Conservation (phyloP, 1,284 basidiomycete genomes). For the Irpex sp. region DNA sequence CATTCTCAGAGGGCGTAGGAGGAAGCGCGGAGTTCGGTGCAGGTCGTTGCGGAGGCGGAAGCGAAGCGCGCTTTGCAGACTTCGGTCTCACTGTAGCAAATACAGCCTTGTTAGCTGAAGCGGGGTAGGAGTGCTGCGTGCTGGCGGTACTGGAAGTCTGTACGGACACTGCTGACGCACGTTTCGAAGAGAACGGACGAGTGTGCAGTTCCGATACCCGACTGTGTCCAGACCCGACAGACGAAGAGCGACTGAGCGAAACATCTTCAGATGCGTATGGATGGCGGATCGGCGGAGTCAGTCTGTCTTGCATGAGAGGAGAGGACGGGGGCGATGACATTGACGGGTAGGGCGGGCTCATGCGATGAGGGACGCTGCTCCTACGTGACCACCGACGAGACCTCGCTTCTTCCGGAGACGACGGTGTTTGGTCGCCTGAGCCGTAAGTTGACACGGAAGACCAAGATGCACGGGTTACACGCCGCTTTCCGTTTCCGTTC, state of each 20-base stretch:
- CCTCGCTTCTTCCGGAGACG: constrained; percentile 32
- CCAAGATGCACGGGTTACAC: constrained; percentile 41
- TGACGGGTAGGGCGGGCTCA: constrained; percentile 55
- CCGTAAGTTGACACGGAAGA: constrained; percentile 52
- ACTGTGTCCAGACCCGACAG: constrained; percentile 41
- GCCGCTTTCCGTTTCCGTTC: constrained; percentile 26
- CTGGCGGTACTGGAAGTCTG: constrained; percentile 46
- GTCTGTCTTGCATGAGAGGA: constrained; percentile 14
- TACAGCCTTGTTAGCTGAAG: constrained; percentile 18
- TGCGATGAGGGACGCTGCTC: constrained; percentile 45
- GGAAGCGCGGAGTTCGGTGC: constrained; percentile 66
- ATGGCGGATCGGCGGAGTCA: constrained; percentile 25
- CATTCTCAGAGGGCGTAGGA: constrained; percentile 36
- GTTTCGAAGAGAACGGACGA: constrained; percentile 46
- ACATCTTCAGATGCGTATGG: constrained; percentile 30
- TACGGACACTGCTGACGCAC: constrained; percentile 52
- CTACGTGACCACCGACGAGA: constrained; percentile 56
- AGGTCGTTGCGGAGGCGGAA: constrained; percentile 67
- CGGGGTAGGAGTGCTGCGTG: constrained; percentile 40
- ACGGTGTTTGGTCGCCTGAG: constrained; percentile 35
- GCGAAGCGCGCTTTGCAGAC: constrained; percentile 48
- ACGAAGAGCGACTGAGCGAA: constrained; percentile 43
- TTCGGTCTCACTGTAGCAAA: constrained; percentile 20
- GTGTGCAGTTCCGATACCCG: constrained; percentile 43
- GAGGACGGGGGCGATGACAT: constrained; percentile 42